phyloP scores from a whole-genome alignment of 1,139 yeast species.

The Kurtzmaniella quercitrusa region DNA sequence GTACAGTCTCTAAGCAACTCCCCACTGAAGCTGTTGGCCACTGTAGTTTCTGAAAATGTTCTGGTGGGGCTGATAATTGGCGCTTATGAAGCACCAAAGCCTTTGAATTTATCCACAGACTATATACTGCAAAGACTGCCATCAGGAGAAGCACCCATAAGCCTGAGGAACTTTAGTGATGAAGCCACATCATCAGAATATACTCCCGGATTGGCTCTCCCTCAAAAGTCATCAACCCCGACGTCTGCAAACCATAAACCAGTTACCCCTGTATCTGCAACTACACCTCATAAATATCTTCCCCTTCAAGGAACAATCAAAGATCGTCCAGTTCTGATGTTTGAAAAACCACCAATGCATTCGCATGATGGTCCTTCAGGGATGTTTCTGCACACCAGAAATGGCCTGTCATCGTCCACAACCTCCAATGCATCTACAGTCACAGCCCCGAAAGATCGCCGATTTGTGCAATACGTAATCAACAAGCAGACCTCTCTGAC shows the following conservation, averaged over 20 bases:
- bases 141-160: conserved; percentile 10
- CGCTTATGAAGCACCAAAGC: conserved; percentile 16
- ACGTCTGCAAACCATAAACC: not conserved
- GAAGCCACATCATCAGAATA: no score
- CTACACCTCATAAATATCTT: not conserved
- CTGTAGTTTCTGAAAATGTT: conserved; percentile 12
- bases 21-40: conserved; percentile 10
- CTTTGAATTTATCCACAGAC: not conserved
- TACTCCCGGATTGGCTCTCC: conserved; percentile 13
- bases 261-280: not conserved
- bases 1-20: conserved; percentile 1
- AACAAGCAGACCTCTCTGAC: conserved; percentile 27
- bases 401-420: conserved; percentile 36
- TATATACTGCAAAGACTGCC: not conserved
- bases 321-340: not conserved
- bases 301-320: conserved; percentile 4
- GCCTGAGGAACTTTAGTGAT: not conserved
- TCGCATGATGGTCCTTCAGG: not conserved
- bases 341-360: not conserved
- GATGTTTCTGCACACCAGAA: conserved; percentile 24
- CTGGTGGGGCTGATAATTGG: conserved; percentile 28
- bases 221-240: conserved; percentile 9
- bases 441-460: conserved; percentile 33
- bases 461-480: conserved; percentile 46
- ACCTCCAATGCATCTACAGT: conserved; percentile 28